Base-by-base conservation (phyloP, 139 green algal genomes). In the Coelastrella sp. region DNA sequence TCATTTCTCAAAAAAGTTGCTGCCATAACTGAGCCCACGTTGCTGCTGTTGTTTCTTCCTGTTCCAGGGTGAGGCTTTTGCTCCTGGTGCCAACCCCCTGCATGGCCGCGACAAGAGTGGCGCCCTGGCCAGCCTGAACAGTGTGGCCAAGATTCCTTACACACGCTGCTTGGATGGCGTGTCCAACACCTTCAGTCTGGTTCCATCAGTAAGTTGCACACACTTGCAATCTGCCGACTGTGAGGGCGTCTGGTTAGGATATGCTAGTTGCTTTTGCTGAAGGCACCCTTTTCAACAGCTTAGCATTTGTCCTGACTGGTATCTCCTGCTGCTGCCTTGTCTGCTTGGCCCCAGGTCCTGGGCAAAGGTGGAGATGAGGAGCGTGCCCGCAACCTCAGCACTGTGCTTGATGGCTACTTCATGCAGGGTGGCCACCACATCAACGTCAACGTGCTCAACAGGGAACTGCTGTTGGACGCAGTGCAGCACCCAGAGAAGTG, bases 351-450 rank as follows among this genome's bases (percentile, higher is more conserved):
- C 0, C 63, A 93, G 91, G 89, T 93, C 15, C 90, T 95, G 14
- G 93, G 93, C 56, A 93, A 92, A 78, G 87, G 89, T 10, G 78
- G 81, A 6, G 78, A 90, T 25, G 0, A 78, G 6, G 86, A 91
- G 85, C 92, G 92, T n/a, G 70, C 93, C 14, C 6, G 25, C 84
- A 97, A 96, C 93, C 92, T 97, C 89, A 88, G 90, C 1, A 87
- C 89, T 60, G 91, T 97, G 80, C 93, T 97, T 65, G 95, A 97
- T 91, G 95, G 95, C 70, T 97, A 97, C 92, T 96, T 97, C 82
- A 76, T 59, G 17, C 86, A 91, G 61, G 92, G 92, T 60, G 95
- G 92, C 14, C 94, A 96, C 90, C 95, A 97, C 89, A 91, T 97
- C 68, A 97, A 97, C 87, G 91, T 97, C 68, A 97, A 97, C 82